phyloP scores from a whole-genome alignment of 164 flowering plant genomes.

The Sextonia rubra region DNA sequence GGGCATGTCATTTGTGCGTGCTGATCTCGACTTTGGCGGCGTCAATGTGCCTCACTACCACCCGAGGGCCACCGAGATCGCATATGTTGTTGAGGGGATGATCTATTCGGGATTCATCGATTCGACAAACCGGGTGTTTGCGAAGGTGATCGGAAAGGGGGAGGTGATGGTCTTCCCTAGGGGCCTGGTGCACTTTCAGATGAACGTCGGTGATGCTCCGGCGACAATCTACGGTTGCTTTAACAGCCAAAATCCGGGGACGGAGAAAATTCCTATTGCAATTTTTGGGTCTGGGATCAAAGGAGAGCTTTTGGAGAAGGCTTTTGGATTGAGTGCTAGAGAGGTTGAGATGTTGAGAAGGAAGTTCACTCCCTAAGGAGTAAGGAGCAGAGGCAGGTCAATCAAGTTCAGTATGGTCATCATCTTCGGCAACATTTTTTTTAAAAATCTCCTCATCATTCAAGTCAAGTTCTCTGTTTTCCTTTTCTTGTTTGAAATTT shows the following conservation, averaged over 20 bases:
- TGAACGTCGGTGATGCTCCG: slow-evolving; percentile 53
- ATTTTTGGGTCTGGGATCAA: slow-evolving; percentile 64
- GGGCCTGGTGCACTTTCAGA: slow-evolving; percentile 64
- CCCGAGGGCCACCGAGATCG: slow-evolving; percentile 61
- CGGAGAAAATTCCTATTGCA: slow-evolving; percentile 42
- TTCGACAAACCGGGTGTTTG: slow-evolving; percentile 43
- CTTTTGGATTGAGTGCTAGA: slow-evolving; percentile 52
- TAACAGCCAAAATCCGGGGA: slow-evolving; percentile 71
- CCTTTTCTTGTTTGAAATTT: not conserved
- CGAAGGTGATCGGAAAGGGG: slow-evolving; percentile 48
- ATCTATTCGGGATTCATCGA: slow-evolving; percentile 72
- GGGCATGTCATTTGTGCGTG: slow-evolving; percentile 69
- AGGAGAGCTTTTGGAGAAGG: slow-evolving; percentile 60
- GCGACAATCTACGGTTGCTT: slow-evolving; percentile 58
- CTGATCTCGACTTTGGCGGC: slow-evolving; percentile 49
- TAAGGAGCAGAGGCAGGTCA: not conserved
- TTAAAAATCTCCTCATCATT: too few species aligned
- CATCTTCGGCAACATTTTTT: not conserved
- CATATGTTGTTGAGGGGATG: slow-evolving; percentile 44
- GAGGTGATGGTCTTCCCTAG: slow-evolving; percentile 71
- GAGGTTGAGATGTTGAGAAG: slow-evolving; percentile 46
- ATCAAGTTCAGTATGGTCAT: not conserved
- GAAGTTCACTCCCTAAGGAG: slow-evolving; percentile 23
- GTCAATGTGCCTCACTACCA: slow-evolving; percentile 67
- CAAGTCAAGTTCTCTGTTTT: not conserved